Evolutionary conservation across 768 basidiomycete species (phyloP), one percentile per base, ranked within the genome.

Genomic region (Heimioporus sp.): DNA sequence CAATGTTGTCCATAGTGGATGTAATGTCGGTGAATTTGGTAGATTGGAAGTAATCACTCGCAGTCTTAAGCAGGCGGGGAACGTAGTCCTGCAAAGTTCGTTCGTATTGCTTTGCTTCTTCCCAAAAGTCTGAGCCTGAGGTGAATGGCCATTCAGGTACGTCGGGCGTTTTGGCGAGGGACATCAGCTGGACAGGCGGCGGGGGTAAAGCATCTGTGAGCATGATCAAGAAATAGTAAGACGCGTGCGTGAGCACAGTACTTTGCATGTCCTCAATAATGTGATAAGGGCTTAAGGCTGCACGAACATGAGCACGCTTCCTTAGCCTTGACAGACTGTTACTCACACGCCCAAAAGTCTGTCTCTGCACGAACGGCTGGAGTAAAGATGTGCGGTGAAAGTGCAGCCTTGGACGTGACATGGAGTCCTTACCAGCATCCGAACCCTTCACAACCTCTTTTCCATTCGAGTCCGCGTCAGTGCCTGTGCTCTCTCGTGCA

Each of bases 61-160:
- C 61, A 3, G 10, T 37, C 3, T 7, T 9, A 2, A 63, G 61
- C 20, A 62, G 11, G 13, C 40, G 35, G 8, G 43, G 45, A 31
- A 56, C 37, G 40, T 54, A 48, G 1, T 39, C 43, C 9, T 45
- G 54, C 6, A 62, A 16, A 16, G 1, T 19, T 4, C 46, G 10
- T 40, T 56, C 49, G 4, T 39, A 47, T 41, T 52, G 11, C 19
- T 49, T 50, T 0, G 35, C 57, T 20, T 5, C 21, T 9, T 63
- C 57, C 61, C 47, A 59, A 48, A 53, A 56, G 34, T 60, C 43
- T 5, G 42, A 21, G 0, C 24, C 24, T 28, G 24, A 28, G 24
- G 24, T 28, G 24, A 50, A 16, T 2, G 60, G 43, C 13, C n/a
- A 5, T 11, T 34, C 5, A 16, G 53, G 17, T 5, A 17, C 36